Evolutionary conservation across 1,284 basidiomycete species (phyloP).

Genomic region (Pseudozyma hubeiensis): DNA sequence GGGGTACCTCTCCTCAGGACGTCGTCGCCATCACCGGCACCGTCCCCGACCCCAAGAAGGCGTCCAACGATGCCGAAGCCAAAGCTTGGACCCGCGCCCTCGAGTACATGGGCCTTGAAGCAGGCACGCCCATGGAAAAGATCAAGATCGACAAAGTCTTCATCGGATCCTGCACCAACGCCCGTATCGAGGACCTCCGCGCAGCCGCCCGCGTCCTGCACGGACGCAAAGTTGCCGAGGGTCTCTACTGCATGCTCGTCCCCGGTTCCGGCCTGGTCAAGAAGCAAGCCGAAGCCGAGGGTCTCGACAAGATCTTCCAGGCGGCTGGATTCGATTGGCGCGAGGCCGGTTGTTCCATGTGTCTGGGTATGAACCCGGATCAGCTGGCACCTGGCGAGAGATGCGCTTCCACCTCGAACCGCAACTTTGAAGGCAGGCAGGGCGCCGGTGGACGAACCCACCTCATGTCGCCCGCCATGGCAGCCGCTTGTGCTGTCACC

Average conservation of each 20-base stretch:
- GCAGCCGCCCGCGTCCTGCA: slow-evolving; percentile 64
- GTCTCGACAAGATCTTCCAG: slow-evolving; percentile 67
- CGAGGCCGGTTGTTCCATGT: slow-evolving; percentile 68
- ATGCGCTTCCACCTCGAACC: slow-evolving; percentile 68
- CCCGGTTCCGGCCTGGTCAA: slow-evolving; percentile 67
- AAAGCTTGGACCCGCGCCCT: slow-evolving; percentile 58
- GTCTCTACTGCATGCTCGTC: slow-evolving; percentile 66
- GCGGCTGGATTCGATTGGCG: slow-evolving; percentile 68
- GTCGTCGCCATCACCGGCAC: slow-evolving; percentile 64
- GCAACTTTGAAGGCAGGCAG: slow-evolving; percentile 68
- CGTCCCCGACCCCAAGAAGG: slow-evolving; percentile 63
- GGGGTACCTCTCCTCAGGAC: slow-evolving; percentile 67
- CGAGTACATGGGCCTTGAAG: slow-evolving; percentile 67
- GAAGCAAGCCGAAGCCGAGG: slow-evolving; percentile 68
- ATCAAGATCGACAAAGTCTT: slow-evolving; percentile 69
- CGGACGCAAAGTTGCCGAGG: slow-evolving; percentile 61
- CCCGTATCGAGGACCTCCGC: slow-evolving; percentile 66
- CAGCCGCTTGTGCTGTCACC: slow-evolving; percentile 65
- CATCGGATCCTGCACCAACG: slow-evolving; percentile 68
- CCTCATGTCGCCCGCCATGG: slow-evolving; percentile 67
- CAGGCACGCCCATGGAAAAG: slow-evolving; percentile 63
- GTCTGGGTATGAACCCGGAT: slow-evolving; percentile 68
- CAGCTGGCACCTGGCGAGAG: slow-evolving; percentile 66
- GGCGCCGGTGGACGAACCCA: slow-evolving; percentile 67
- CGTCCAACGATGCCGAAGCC: slow-evolving; percentile 55